Percentiles rank a stretch among this genome's conserved stretches.
Evolutionary conservation across 345 rosid species (phyloP).

Genomic region (Eucalyptus microcorys): DNA sequence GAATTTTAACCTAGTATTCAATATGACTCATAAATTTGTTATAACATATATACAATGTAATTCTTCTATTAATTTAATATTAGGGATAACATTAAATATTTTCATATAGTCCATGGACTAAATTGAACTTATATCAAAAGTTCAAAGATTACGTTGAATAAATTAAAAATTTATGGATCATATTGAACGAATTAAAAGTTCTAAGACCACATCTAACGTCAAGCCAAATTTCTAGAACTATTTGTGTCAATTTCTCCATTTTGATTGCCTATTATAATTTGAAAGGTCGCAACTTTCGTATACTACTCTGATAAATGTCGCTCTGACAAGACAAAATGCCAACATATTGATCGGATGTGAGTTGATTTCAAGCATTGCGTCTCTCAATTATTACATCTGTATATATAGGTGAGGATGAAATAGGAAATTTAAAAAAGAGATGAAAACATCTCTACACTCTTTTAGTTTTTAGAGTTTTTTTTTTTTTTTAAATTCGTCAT

Average conservation of each 20-base stretch:
- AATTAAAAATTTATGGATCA: fast-evolving
- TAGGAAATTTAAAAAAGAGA: background rate
- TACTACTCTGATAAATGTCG: background rate
- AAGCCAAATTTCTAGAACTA: fast-evolving
- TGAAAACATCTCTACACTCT: background rate
- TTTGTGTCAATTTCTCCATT: background rate
- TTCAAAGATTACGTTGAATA: fast-evolving
- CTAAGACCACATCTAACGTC: too few species aligned
- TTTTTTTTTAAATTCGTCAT: background rate
- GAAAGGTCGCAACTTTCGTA: background rate
- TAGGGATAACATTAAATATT: fast-evolving
- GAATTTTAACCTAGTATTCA: fast-evolving
- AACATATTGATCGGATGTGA: background rate
- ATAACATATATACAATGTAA: too few species aligned
- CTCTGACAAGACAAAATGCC: background rate
- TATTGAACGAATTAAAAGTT: too few species aligned
- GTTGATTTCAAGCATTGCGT: background rate
- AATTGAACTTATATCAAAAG: background rate
- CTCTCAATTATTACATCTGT: background rate
- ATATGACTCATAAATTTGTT: too few species aligned
- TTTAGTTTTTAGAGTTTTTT: background rate
- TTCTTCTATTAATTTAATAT: too few species aligned
- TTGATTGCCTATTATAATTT: background rate
- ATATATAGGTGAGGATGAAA: background rate
- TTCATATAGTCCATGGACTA: fast-evolving